Evolutionary conservation across 2,329 filamentous ascomycete species (phyloP), one percentile per base, ranked within the genome.

Genomic region (Trichoderma lentiforme): DNA sequence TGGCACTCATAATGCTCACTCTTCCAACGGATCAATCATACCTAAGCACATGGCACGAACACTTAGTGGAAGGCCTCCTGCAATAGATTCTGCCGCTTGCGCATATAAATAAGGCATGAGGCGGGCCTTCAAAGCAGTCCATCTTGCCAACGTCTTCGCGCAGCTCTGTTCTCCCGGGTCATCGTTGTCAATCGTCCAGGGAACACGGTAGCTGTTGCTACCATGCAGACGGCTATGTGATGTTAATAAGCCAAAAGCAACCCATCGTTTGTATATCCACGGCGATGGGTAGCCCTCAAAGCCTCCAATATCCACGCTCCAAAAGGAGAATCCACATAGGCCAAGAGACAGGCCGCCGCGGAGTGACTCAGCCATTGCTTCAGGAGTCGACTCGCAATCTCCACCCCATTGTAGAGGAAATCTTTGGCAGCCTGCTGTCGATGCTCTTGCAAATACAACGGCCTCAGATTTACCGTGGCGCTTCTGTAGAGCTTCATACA

Each of bases 231-330:
- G 86, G 47, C 89, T 92, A 79, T 93, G 91, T 11, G 88, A 89
- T 75, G 90, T 92, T 53, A 93, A 81, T 1, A 93, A 84, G 0
- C 91, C 91, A 79, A 93, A 92, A n/a, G 90, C 90, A 6, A 93
- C 90, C 91, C 91, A 93, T 63, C 91, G 88, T 82, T 93, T 93
- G 81, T 93, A 93, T 76, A 93, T 87, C 83, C 89, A 90, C 0
- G 88, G 89, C 2, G 85, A 86, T 4, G 91, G 91, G 4, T 81
- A 86, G 3, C 91, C 91, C 77, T 93, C 91, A 75, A 93, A 92
- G 0, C 90, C 91, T 63, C 91, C 90, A 75, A 92, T 92, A 77
- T 92, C 91, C 74, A 88, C 89, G 39, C 88, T 89, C 90, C 90
- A 92, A 81, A 89, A 92, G 14, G 87, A 86, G 78, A 89, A 92